Evolutionary conservation across 495 filamentous ascomycete species (phyloP), one percentile per base, ranked within the genome.

Genomic region (Aspergillus nanangensis): DNA sequence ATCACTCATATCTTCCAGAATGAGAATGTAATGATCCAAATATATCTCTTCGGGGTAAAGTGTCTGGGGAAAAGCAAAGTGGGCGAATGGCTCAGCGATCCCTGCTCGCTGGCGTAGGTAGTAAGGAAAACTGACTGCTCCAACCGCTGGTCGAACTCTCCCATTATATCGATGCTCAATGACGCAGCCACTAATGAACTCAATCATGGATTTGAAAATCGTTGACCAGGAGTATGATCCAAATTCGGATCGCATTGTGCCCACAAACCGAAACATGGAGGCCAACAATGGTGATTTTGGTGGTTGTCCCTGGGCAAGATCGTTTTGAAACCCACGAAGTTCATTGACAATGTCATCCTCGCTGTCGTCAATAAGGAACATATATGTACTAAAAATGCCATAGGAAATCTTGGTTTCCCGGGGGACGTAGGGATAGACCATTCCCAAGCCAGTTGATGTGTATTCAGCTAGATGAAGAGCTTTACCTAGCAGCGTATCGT

Each of bases 61-160:
- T 11, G 33, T 21, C 10, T 48, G 29, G n/a, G 50, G 50, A 33
- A 52, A 43, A 18, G 31, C 22, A 5, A 41, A 20, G 8, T 24
- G 22, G 2, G 42, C 44, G 32, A 23, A 52, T 5, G 38, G 15
- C 37, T 48, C 50, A 2, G 44, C 36, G 0, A 48, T 19, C 11
- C 50, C 45, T 1, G 50, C 29, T 32, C 48, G 47, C 17, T 18
- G 8, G 23, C 50, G 50, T 7, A 52, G 37, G 38, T 47, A 48
- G 27, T 33, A 19, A 10, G 50, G 44, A 27, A 52, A 52, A 11
- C 23, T 40, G 2, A 20, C 14, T 8, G 38, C 38, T 7, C 17
- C 14, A 20, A 11, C 8, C 9, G 14, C 5, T 7, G 14, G 20
- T 23, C 23, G 14, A 5, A 40, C 10, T 14, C 10, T 5, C 31